phyloP scores from a whole-genome alignment of 2,329 filamentous ascomycete species.

The Ceratocystis smalleyi region DNA sequence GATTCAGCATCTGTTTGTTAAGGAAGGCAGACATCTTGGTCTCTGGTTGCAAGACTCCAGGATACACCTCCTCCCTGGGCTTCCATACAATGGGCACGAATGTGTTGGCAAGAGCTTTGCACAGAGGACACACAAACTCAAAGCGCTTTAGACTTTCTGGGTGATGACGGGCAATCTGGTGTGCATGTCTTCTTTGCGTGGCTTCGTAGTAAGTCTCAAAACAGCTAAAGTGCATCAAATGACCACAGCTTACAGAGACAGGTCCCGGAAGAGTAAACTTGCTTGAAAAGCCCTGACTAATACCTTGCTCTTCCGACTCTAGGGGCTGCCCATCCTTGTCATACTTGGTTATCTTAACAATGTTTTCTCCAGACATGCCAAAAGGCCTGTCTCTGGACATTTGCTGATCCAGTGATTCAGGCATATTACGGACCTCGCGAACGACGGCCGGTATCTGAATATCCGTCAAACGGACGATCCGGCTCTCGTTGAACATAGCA shows the following conservation, averaged over 20 bases:
- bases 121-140: constrained; percentile 92
- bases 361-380: constrained; percentile 78
- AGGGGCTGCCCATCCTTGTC: constrained; percentile 57
- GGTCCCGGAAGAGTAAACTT: constrained; percentile 53
- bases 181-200: constrained; percentile 65
- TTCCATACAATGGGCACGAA: constrained; percentile 96
- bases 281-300: constrained; percentile 78
- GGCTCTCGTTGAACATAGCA: constrained; percentile 72
- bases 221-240: constrained; percentile 96
- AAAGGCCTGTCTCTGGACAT: constrained; percentile 75
- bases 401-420: constrained; percentile 67
- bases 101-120: constrained; percentile 88
- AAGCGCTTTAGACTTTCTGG: constrained; percentile 65
- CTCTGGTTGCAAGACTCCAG: constrained; percentile 6
- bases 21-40: constrained; percentile 43
- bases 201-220: constrained; percentile 85
- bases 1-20: constrained; percentile 34
- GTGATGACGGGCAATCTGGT: constrained; percentile 88
- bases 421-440: constrained; percentile 63
- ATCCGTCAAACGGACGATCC: constrained; percentile 74
- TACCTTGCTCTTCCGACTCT: constrained; percentile 57
- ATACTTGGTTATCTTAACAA: constrained; percentile 58
- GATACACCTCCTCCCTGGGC: constrained; percentile 27
- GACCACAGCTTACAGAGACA: constrained; percentile 80
- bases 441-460: constrained; percentile 69